A percentile compares a stretch with the other conserved stretches of the same genome.
Conservation (phyloP, 1,284 basidiomycete genomes). For the Leccinum idahoense region DNA sequence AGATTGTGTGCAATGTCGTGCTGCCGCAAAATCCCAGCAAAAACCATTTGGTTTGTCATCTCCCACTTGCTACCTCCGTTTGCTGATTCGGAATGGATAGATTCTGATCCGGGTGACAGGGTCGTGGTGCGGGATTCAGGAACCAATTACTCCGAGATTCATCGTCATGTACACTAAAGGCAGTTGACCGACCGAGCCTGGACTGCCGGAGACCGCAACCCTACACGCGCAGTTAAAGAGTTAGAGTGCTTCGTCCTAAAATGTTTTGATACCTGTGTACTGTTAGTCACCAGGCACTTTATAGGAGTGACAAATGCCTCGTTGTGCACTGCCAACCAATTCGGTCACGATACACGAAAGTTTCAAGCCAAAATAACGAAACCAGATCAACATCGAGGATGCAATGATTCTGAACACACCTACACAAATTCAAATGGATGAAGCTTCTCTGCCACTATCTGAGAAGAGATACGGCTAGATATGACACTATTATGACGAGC, state of each 20-base stretch:
- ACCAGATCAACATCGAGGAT: constrained; percentile 19
- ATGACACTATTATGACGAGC: constrained; percentile 8
- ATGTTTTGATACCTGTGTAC: constrained; percentile 18
- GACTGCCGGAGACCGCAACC: constrained; percentile 11
- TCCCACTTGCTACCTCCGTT: constrained; percentile 20
- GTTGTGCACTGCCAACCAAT: constrained; percentile 23
- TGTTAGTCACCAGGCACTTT: constrained; percentile 17
- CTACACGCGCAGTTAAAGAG: constrained; percentile 19
- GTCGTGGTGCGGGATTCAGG: constrained; percentile 31
- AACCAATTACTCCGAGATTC: constrained; percentile 31
- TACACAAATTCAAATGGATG: constrained; percentile 25
- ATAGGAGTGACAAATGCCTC: constrained; percentile 16
- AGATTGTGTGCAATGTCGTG: constrained; percentile 52
- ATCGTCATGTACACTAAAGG: constrained; percentile 32
- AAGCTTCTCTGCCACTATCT: constrained; percentile 23
- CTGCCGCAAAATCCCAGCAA: constrained; percentile 32
- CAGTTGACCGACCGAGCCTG: constrained; percentile 20
- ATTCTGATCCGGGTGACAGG: constrained; percentile 26
- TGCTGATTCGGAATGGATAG: constrained; percentile 26
- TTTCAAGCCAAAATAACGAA: constrained; percentile 4
- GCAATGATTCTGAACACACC: constrained; percentile 21
- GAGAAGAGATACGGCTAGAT: constrained; percentile 12
- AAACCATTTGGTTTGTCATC: constrained; percentile 28
- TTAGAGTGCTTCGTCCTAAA: constrained; percentile 20
- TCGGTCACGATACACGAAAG: constrained; percentile 18